A percentile compares a stretch with the other conserved stretches of the same genome.
Evolutionary conservation across 139 green algal species (phyloP).

Genomic region (Chlamydomonas asymmetrica): DNA sequence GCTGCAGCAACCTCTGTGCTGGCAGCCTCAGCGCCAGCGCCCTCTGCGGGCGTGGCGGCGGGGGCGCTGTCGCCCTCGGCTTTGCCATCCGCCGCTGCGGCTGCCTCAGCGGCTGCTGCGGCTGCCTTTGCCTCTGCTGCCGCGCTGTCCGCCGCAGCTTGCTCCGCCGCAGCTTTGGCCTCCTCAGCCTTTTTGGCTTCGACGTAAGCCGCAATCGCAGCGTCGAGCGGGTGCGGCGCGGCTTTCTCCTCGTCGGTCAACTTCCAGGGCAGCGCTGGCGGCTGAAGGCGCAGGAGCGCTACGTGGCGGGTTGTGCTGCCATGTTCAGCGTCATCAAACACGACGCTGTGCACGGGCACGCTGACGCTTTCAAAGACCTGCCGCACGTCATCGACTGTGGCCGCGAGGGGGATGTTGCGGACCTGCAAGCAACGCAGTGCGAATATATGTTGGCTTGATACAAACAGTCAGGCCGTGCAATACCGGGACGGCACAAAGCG

Average conservation of each 20-base stretch:
- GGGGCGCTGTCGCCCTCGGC: background rate
- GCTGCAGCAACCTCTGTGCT: background rate
- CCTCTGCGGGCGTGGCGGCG: background rate
- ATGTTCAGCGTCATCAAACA: constrained; percentile 42
- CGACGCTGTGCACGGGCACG: constrained; percentile 39
- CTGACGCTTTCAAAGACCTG: constrained; percentile 34
- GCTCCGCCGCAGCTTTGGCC: background rate
- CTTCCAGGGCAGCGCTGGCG: constrained; percentile 32
- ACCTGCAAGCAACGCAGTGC: constrained; percentile 32
- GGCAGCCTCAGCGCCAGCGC: background rate
- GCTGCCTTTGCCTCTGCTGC: background rate
- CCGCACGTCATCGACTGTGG: constrained; percentile 39
- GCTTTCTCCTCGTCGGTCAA: constrained; percentile 22
- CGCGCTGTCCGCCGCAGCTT: background rate
- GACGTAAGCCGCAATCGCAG: constrained; percentile 14
- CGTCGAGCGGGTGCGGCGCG: constrained; percentile 7
- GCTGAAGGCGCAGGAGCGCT: constrained; percentile 26
- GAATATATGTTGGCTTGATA: background rate
- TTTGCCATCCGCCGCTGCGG: too few species aligned
- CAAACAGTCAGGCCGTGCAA: background rate
- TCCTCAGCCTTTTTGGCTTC: constrained; percentile 12
- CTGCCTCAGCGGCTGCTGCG: background rate
- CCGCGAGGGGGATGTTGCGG: constrained; percentile 40
- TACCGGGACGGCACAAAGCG: background rate
- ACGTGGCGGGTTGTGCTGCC: constrained; percentile 8